Evolutionary conservation across 306 rosid genomes (phyloP), one percentile per base, ranked within the genome.

Genomic region (Dryas drummondii): DNA sequence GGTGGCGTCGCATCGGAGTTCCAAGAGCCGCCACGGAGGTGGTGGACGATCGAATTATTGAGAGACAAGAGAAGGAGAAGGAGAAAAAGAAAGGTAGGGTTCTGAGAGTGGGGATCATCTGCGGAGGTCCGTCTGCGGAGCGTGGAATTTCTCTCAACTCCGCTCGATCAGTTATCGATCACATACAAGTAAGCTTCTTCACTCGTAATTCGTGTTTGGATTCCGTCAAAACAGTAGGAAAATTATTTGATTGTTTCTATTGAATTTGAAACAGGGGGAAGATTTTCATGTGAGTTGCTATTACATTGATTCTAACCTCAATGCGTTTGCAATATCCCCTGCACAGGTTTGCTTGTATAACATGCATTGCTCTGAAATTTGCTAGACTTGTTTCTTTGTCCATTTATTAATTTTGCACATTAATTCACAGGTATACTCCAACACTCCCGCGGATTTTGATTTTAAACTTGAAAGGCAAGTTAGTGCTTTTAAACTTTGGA

Each of bases 51-150:
- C 75, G 17, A 17, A 44, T 75, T 22, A 68, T 41, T 16, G 81
- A 84, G 75, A 32, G 73, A 80, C 70, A 57, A 70, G 66, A 53
- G n/a, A 72, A 79, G 58, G 80, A 50, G 5, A 77, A 14, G 42
- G 54, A 16, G 68, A 27, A 53, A 61, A 82, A 59, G 41, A 72
- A 75, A 11, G 76, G 73, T 15, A 84, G 73, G 68, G 84, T 62
- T 37, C 22, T 94, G 85, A 90, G 80, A 80, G 96, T 94, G 8
- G 98, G 96, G 26, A 77, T 94, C 51, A 73, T 94, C 10, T 94
- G 98, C 27, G 98, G 98, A 4, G 98, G 98, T 70, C 98, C 97
- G 41, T 91, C 97, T 9, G 89, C 94, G n/a, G 97, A 94, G 83
- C 97, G 97, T 75, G 98, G 97, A 15, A 94, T 94, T 87, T 91